Percentiles rank a stretch among this genome's conserved stretches.
These are phyloP conservation scores for Uronychia binucleata DNA, from an alignment of 73 alveolate species.

Conservation along the genomic window DNA sequence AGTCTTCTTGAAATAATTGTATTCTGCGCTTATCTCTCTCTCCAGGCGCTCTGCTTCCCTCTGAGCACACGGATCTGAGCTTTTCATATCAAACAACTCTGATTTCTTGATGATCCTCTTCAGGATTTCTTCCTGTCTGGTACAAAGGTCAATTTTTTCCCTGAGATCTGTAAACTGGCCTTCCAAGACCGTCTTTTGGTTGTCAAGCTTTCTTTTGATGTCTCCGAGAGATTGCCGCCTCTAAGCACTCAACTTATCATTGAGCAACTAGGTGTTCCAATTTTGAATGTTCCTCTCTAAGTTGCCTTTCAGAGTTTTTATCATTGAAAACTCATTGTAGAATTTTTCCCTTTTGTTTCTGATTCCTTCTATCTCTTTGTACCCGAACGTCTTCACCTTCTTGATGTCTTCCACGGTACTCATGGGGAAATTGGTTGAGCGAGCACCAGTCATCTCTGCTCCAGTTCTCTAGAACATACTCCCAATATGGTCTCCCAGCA, in stretches of 20 bases:
- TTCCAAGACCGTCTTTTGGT: not conserved
- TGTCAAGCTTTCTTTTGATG: not conserved
- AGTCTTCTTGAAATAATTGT: not conserved
- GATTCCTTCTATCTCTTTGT: not conserved
- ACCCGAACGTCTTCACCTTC: not conserved
- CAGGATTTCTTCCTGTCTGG: not conserved
- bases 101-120: not conserved
- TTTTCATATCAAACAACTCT: not conserved
- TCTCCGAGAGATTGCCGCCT: not conserved
- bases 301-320: not conserved
- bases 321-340: not conserved
- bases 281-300: not conserved
- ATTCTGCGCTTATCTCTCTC: not conserved
- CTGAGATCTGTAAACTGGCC: not conserved
- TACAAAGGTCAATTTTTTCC: not conserved
- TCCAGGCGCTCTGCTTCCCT: not conserved
- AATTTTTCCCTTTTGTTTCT: not conserved
- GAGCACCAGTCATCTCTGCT: not conserved
- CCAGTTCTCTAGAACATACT: not conserved
- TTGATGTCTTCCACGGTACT: not conserved
- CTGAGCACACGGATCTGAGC: not conserved
- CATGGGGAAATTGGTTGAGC: not conserved
- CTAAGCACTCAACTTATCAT: not conserved
- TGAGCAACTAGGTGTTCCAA: not conserved
- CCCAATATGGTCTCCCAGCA: not conserved